Evolutionary conservation across 305 asterid genomes (phyloP).

Genomic region (Fraxinus angustifolia): DNA sequence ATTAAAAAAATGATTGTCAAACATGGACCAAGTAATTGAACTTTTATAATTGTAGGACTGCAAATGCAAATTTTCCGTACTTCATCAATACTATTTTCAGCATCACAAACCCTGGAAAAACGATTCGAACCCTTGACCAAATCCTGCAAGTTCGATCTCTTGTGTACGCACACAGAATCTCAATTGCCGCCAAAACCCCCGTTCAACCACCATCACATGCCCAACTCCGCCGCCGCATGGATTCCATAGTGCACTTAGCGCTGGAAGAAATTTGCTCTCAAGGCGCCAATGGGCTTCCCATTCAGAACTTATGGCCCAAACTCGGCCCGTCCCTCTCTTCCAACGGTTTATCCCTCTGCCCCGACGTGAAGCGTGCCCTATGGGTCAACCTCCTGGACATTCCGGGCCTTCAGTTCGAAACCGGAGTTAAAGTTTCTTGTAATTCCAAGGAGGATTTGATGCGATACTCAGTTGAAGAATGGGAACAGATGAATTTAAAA

Average conservation of each 20-base stretch:
- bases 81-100: no score
- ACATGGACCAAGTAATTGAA: no score
- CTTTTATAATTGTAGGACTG: no score
- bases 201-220: conserved; percentile 22
- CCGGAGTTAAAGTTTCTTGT: conserved; percentile 26
- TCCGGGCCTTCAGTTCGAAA: conserved; percentile 56
- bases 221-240: conserved; percentile 46
- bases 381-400: conserved; percentile 68
- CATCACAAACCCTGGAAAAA: background rate
- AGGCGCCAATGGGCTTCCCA: conserved; percentile 55
- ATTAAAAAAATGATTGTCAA: no score
- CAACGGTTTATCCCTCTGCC: conserved; percentile 52
- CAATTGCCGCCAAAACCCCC: conserved; percentile 31
- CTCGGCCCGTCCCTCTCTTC: conserved; percentile 43
- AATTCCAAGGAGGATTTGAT: conserved; percentile 28
- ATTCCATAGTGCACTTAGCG: conserved; percentile 60
- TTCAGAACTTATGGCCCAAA: conserved; percentile 63
- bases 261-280: conserved; percentile 75
- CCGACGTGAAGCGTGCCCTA: conserved; percentile 59
- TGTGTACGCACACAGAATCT: background rate
- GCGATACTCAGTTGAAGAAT: conserved; percentile 46
- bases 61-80: no score
- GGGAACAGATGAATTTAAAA: conserved; percentile 52
- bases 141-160: background rate
- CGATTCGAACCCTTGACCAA: background rate